Percentiles rank a stretch among this genome's conserved stretches.
Conservation (phyloP, 352 stramenopile genomes). For the Discostella stelligera region DNA sequence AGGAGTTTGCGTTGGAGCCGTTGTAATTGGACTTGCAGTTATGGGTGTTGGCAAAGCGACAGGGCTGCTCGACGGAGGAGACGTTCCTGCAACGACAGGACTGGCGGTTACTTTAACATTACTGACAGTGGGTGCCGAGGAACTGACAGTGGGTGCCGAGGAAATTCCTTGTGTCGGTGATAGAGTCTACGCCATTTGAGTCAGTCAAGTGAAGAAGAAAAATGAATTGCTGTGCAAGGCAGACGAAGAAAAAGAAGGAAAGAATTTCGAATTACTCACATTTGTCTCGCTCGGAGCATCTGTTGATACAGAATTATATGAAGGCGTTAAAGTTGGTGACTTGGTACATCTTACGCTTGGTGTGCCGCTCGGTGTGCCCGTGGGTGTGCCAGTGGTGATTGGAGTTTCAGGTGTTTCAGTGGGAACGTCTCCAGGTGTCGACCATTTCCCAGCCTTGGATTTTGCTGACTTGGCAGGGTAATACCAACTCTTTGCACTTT, state of each 20-base stretch:
- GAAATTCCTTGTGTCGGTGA: background rate
- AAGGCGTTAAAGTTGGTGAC: background rate
- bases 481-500: background rate
- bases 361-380: too few species aligned
- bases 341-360: background rate
- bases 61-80: background rate
- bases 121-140: background rate
- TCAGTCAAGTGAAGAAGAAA: background rate
- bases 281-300: background rate
- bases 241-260: too few species aligned
- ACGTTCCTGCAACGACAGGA: background rate
- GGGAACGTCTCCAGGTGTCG: background rate
- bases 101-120: background rate
- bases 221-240: background rate
- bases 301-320: background rate
- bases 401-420: background rate
- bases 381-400: background rate
- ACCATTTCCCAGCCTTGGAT: slow-evolving; percentile 3
- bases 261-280: too few species aligned
- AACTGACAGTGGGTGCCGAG: background rate
- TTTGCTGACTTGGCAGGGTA: background rate
- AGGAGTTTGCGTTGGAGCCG: background rate
- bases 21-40: background rate
- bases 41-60: background rate
- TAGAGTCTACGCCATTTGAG: background rate